These are phyloP conservation scores for Colletotrichum spaethianum DNA, from an alignment of 2,329 filamentous ascomycete genomes.

Conservation along the genomic window DNA sequence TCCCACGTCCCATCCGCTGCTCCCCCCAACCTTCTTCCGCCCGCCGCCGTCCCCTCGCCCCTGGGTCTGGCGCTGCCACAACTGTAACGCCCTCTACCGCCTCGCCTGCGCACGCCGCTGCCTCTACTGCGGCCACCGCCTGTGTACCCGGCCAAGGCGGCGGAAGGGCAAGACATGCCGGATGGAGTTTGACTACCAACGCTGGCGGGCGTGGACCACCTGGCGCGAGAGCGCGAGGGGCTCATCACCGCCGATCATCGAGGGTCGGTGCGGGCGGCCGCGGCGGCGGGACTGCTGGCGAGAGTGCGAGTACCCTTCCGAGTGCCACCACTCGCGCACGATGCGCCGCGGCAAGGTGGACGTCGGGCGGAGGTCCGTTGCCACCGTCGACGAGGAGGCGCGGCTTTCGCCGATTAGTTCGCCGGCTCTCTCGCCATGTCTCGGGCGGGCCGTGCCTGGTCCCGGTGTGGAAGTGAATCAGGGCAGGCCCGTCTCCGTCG, in stretches of 20 bases:
- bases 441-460: neutral
- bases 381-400: neutral
- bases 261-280: neutral
- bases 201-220: slow-evolving; percentile 48
- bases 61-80: slow-evolving; percentile 54
- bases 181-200: neutral
- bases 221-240: slow-evolving; percentile 46
- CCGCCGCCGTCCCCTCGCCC: slow-evolving; percentile 27
- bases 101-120: slow-evolving; percentile 54
- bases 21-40: neutral
- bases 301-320: slow-evolving; percentile 29
- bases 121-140: slow-evolving; percentile 54
- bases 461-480: too few relatives aligned
- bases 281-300: neutral
- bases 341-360: neutral
- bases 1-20: neutral
- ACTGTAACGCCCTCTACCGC: slow-evolving; percentile 47
- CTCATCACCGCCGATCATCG: neutral
- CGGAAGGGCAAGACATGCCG: slow-evolving; percentile 13
- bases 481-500: neutral
- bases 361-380: neutral
- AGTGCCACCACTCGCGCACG: neutral
- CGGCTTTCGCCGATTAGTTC: neutral
- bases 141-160: slow-evolving; percentile 47
- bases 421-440: neutral